Base-by-base conservation (phyloP, 768 basidiomycete species). In the Pulveroboletus ravenelii region DNA sequence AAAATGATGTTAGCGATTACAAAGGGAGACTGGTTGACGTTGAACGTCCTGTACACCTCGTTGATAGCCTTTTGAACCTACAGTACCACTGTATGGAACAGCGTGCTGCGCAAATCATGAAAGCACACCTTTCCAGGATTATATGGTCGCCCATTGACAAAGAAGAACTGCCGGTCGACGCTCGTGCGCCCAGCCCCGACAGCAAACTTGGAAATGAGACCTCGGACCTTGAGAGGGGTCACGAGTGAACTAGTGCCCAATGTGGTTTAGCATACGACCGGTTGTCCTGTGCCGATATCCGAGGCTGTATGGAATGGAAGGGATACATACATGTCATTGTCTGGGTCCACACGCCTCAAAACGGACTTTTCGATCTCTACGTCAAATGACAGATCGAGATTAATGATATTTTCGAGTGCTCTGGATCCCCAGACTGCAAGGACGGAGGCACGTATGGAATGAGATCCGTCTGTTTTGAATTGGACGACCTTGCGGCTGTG, bases 131-230 rank as follows among this genome's bases (percentile, higher is more conserved):
- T 93, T 15, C 74, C 69, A 9, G 88, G 74, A 55, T 79, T 82
- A 60, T 90, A 94, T 1, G 96, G 96, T 15, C 96, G 75, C 0
- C 91, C 89, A 58, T 99, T 98, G 57, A 98, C 74, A 58, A 84
- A 99, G 69, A 90, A 89, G 67, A 89, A 97, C 57, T 98, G 96
- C 2, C 94, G 72, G 62, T 97, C 96, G 0, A 82, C 78, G 5
- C 85, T 82, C 2, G 82, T 77, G 35, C 95, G 73, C 6, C 93
- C 94, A 54, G 79, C 80, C 0, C 85, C 87, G 13, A 84, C 71
- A 0, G 78, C 60, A 53, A 96, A 93, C 53, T 85, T 88, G 1
- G 95, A 97, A 20, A 95, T 80, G 1, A 96, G 71, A 1, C 95
- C 95, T 31, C 75, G 76, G 1, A 95, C 80, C 10, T 66, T 67